Evolutionary conservation across 2,329 filamentous ascomycete species (phyloP), one percentile per base, ranked within the genome.

Genomic region (Rutstroemia sp.): DNA sequence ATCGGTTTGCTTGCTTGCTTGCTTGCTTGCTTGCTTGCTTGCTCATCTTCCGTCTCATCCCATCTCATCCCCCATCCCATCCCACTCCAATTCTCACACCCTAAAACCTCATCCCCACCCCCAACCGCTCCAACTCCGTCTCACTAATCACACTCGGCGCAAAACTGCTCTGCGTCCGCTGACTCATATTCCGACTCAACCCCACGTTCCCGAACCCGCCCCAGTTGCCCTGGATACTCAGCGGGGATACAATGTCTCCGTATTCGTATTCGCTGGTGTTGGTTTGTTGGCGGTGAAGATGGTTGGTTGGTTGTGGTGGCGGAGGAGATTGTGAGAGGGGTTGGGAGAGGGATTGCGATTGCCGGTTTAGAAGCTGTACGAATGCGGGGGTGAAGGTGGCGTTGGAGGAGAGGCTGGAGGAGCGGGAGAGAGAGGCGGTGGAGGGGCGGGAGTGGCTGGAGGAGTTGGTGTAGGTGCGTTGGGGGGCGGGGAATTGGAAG

Each of bases 141-240:
- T 66, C 63, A 49, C 59, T 61, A 21, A 64, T 47, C 9, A 63
- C 60, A 50, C 61, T 63, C 25, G 55, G 62, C 25, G 55, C 58
- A 21, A 61, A 51, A 9, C 60, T 60, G 23, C 57, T 60, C 9
- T 62, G 55, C n/a, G 60, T 64, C 48, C 58, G 49, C 25, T 61
- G 57, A 53, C 58, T 65, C 21, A 50, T 46, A 44, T 56, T 62
- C 8, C 27, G 27, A 30, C 27, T 30, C 27, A 30, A 9, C 23
- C 23, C 23, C 2, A 4, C 23, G 5, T 23, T 23, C 23, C 27
- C 27, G 5, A 30, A 30, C 8, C 44, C 63, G 58, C 8, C 34
- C 41, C 42, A 63, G 6, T 17, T 14, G 16, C 23, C n/a, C 19
- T 5, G 34, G 9, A 25, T 14, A 10, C 3, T 23, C 16, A 47